Evolutionary conservation across 495 filamentous ascomycete species (phyloP).

Genomic region (Aspergillus hancockii): DNA sequence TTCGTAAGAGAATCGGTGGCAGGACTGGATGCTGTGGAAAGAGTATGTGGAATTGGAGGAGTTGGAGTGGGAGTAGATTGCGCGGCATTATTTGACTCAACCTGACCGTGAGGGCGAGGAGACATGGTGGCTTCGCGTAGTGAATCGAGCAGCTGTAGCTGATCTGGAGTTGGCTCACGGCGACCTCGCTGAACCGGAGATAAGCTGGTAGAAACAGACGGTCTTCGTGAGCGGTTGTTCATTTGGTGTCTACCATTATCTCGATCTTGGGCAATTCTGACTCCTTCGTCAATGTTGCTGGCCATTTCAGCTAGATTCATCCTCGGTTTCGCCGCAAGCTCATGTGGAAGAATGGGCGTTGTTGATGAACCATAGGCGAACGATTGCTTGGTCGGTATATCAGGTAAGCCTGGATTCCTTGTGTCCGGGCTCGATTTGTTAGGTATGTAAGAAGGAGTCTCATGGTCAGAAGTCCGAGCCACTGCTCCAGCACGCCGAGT

Average conservation of each 20-base stretch:
- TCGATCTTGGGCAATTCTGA: slow-evolving; percentile 29
- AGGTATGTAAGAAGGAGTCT: slow-evolving; percentile 17
- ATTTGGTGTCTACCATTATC: slow-evolving; percentile 5
- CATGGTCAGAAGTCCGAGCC: slow-evolving; percentile 11
- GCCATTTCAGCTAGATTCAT: slow-evolving; percentile 29
- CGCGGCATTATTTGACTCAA: slow-evolving; percentile 9
- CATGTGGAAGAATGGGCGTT: slow-evolving; percentile 29
- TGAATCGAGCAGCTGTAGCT: slow-evolving; percentile 36
- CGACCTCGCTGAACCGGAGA: slow-evolving; percentile 25
- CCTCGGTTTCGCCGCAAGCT: slow-evolving; percentile 20
- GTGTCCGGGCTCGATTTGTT: slow-evolving; percentile 11
- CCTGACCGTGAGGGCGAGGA: slow-evolving; percentile 13
- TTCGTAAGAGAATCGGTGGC: slow-evolving; percentile 18
- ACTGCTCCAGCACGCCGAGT: slow-evolving; percentile 13
- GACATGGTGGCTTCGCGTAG: slow-evolving; percentile 33
- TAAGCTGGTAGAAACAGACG: slow-evolving; percentile 8
- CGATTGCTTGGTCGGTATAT: slow-evolving; percentile 32
- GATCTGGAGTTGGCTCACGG: slow-evolving; percentile 46
- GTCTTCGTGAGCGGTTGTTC: slow-evolving; percentile 16
- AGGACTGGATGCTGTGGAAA: slow-evolving; percentile 40
- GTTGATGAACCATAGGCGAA: slow-evolving; percentile 37
- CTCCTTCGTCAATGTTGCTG: slow-evolving; percentile 24
- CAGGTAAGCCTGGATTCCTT: slow-evolving; percentile 24
- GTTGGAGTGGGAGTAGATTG: slow-evolving; percentile 40
- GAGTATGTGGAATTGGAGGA: slow-evolving; percentile 37